Evolutionary conservation across 768 basidiomycete genomes (phyloP).

Genomic region (Tylopilus balloui): DNA sequence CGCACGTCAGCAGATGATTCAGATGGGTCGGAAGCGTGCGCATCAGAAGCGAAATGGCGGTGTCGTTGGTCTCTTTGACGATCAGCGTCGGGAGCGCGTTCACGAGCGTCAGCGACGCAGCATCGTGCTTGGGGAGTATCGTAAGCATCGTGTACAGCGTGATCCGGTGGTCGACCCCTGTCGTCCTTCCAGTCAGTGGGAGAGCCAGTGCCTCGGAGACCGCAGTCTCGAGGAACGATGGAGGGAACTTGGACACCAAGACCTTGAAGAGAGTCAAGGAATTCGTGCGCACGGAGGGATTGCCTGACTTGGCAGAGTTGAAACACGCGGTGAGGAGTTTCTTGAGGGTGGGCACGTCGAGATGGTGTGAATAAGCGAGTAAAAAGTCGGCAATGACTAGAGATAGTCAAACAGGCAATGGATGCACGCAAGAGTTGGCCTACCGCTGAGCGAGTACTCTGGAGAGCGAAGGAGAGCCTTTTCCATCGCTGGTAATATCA

Average conservation of each 20-base stretch:
- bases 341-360: constrained; percentile 47
- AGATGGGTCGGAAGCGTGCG: constrained; percentile 58
- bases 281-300: constrained; percentile 51
- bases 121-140: constrained; percentile 43
- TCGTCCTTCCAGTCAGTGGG: constrained; percentile 79
- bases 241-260: constrained; percentile 34
- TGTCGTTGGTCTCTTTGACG: constrained; percentile 77
- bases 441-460: constrained; percentile 67
- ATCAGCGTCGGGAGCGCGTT: constrained; percentile 42
- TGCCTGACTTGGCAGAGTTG: constrained; percentile 72
- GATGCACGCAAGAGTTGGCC: constrained; percentile 13
- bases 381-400: constrained; percentile 60
- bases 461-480: constrained; percentile 80
- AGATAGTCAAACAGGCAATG: neutral
- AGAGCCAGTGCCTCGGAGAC: constrained; percentile 67
- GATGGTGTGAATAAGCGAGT: constrained; percentile 44
- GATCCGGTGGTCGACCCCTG: constrained; percentile 81
- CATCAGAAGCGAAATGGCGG: constrained; percentile 51
- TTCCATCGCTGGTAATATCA: constrained; percentile 69
- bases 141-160: constrained; percentile 78
- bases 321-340: constrained; percentile 55
- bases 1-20: constrained; percentile 42
- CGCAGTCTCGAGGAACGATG: constrained; percentile 41
- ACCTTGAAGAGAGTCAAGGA: constrained; percentile 56
- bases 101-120: constrained; percentile 43